Evolutionary conservation across 345 rosid species (phyloP), one percentile per base, ranked within the genome.

Genomic region (Zanthoxylum bungeanum): DNA sequence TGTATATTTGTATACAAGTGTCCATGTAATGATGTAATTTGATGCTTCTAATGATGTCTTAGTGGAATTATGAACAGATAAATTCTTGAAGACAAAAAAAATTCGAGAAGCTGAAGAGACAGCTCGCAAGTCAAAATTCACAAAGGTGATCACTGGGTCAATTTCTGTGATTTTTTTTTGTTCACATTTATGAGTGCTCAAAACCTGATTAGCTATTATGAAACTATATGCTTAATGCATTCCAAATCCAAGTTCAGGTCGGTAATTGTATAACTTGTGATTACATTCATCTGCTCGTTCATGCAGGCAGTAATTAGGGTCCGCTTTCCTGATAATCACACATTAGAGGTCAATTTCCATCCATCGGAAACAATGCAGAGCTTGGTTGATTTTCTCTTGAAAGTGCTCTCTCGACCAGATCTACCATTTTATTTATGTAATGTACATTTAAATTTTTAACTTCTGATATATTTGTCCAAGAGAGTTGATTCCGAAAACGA

Each of bases 21-120:
- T n/a, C 1, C 9, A 9, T 42, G 6, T 42, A 10, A 12, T 53
- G n/a, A n/a, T n/a, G 10, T 5, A 10, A 12, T 53, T 71, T 60
- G 36, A 47, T 49, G 34, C 51, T 50, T 71, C 37, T 9, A 25
- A 34, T 37, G 47, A 49, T 60, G 60, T 71, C 33, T 55, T 28
- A 12, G 11, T 56, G 42, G 42, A 11, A 66, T 36, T 47, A 19
- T 67, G 60, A 14, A 73, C 83, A 91, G 98, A 94, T 78, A 92
- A 86, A 65, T 78, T 71, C 49, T 71, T 92, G 69, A 95, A 90
- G 89, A 95, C 99, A 25, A 79, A 79, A 76, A 92, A 92, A 79
- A 69, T 89, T 47, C 85, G 97, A 42, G 96, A 95, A 77, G 96
- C 92, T 37, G 99, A 95, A 79, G 93, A 82, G 79, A 96, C 93